Percentiles rank a stretch among this genome's conserved stretches.
These are phyloP conservation scores for Vitellaria paradoxa DNA, from an alignment of 179 eudicot genomes.

Conservation along the genomic window DNA sequence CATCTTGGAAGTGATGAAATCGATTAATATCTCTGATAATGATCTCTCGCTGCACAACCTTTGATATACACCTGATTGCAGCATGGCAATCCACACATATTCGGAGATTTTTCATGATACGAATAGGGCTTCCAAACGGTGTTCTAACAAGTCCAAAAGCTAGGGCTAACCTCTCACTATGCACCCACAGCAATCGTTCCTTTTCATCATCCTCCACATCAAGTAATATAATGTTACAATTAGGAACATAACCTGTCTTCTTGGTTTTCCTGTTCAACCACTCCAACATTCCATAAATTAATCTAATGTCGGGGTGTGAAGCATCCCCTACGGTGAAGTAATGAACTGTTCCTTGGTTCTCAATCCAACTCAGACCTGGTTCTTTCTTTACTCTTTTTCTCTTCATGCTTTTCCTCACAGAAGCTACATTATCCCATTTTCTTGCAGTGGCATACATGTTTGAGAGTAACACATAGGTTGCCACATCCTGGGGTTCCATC, in stretches of 20 bases:
- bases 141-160: conserved; percentile 24
- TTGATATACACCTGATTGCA: conserved; percentile 18
- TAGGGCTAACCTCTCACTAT: conserved; percentile 28
- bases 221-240: conserved; percentile 11
- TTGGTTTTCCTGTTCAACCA: conserved; percentile 23
- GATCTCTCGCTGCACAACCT: conserved; percentile 20
- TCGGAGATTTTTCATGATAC: conserved; percentile 23
- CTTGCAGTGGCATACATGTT: conserved; percentile 25
- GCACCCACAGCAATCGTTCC: conserved; percentile 16
- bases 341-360: conserved; percentile 19
- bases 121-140: conserved; percentile 18
- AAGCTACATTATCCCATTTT: conserved; percentile 25
- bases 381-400: conserved; percentile 22
- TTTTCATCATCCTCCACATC: conserved; percentile 22
- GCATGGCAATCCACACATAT: conserved; percentile 25
- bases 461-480: conserved; percentile 18
- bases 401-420: conserved; percentile 23
- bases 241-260: conserved; percentile 23
- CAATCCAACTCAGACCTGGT: conserved; percentile 31
- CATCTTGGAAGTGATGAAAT: conserved; percentile 24
- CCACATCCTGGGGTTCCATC: conserved; percentile 25
- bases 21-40: conserved; percentile 26
- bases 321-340: conserved; percentile 19
- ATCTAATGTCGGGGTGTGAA: conserved; percentile 19
- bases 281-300: conserved; percentile 20